phyloP scores from a whole-genome alignment of 371 early-diverging fungal species.

The Funneliformis caledonium region DNA sequence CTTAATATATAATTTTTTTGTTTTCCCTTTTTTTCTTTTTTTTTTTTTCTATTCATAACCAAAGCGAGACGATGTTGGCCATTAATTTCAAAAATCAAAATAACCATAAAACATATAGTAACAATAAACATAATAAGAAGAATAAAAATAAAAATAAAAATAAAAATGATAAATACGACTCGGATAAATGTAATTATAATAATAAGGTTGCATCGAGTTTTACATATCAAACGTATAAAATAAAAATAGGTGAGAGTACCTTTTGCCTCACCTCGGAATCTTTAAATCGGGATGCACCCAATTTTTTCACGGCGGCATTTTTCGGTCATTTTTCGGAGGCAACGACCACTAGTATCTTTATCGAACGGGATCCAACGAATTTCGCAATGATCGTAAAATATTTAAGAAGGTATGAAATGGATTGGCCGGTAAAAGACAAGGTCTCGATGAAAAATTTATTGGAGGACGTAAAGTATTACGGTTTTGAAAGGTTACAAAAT shows the following conservation, averaged over 20 bases:
- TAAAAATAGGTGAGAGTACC: background rate
- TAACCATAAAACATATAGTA: too few species aligned
- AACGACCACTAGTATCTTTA: background rate
- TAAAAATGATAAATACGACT: too few species aligned
- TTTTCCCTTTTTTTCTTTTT: too few species aligned
- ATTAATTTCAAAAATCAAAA: too few species aligned
- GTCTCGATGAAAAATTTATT: conserved; percentile 4
- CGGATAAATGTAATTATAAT: too few species aligned
- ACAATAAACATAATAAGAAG: too few species aligned
- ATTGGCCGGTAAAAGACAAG: background rate
- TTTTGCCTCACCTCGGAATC: background rate
- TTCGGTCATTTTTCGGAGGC: background rate
- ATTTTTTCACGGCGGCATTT: conserved; percentile 18
- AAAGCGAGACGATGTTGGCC: too few species aligned
- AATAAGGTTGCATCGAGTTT: too few species aligned
- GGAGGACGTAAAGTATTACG: conserved; percentile 7
- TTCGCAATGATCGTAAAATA: background rate
- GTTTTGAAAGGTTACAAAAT: background rate
- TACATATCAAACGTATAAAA: background rate
- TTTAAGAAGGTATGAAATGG: background rate
- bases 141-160: too few species aligned
- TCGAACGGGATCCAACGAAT: background rate
- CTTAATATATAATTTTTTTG: too few species aligned
- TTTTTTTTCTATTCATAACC: too few species aligned
- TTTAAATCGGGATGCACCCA: background rate